phyloP scores from a whole-genome alignment of 2,329 filamentous ascomycete species.

The Botrytis aclada region DNA sequence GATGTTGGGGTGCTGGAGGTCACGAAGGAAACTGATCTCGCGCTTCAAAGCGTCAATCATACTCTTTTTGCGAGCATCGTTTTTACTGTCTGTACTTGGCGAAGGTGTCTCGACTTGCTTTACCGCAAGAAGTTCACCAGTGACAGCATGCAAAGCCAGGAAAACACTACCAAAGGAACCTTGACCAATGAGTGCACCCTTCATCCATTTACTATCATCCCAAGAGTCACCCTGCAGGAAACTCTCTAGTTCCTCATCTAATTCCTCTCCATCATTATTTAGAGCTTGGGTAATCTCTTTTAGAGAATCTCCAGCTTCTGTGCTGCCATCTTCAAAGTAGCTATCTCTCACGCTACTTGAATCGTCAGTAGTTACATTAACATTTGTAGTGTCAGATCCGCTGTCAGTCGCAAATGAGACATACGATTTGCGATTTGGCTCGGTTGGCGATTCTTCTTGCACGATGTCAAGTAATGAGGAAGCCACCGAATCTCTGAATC shows the following conservation, averaged over 20 bases:
- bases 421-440: constrained; percentile 91
- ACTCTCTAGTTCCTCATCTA: constrained; percentile 82
- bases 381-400: constrained; percentile 64
- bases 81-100: constrained; percentile 72
- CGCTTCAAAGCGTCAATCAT: constrained; percentile 98
- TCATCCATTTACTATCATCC: constrained; percentile 99
- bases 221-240: constrained; percentile 92
- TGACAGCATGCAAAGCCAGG: constrained; percentile 90
- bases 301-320: constrained; percentile 70
- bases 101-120: constrained; percentile 94
- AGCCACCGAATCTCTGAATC: constrained; percentile 82
- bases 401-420: constrained; percentile 68
- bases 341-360: constrained; percentile 68
- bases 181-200: constrained; percentile 93
- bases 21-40: constrained; percentile 89
- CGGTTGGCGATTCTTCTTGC: constrained; percentile 80
- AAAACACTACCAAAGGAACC: constrained; percentile 97
- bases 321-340: constrained; percentile 76
- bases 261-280: constrained; percentile 86
- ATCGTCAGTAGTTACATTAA: constrained; percentile 75
- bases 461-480: constrained; percentile 87
- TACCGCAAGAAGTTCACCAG: constrained; percentile 94
- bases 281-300: constrained; percentile 83
- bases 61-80: constrained; percentile 88
- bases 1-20: constrained; percentile 94